Percentiles rank a stretch among this genome's conserved stretches.
These are phyloP conservation scores for Microdochium trichocladiopsis DNA, from an alignment of 2,329 filamentous ascomycete species.

Conservation along the genomic window DNA sequence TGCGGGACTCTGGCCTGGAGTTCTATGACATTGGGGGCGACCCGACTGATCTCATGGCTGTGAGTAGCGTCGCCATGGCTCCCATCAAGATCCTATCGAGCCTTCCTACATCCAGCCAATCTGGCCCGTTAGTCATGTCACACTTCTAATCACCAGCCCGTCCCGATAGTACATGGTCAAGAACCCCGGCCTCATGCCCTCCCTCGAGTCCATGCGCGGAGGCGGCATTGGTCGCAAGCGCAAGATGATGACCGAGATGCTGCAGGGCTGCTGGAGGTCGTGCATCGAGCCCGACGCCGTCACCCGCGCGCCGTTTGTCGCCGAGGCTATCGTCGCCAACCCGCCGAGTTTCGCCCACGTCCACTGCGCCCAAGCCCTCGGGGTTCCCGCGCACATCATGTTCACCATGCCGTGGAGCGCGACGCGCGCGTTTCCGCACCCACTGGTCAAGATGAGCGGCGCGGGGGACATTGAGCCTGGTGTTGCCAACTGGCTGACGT, in stretches of 20 bases:
- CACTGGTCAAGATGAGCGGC: slow-evolving; percentile 44
- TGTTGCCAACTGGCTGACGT: slow-evolving; percentile 34
- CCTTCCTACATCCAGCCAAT: not conserved
- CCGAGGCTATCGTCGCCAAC: slow-evolving; percentile 16
- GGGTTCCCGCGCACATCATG: slow-evolving; percentile 56
- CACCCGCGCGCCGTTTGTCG: slow-evolving; percentile 9
- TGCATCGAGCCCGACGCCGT: slow-evolving; percentile 16
- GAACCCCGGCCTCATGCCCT: slow-evolving; percentile 20
- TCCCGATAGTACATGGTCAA: slow-evolving; percentile 27
- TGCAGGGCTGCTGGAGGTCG: slow-evolving; percentile 19
- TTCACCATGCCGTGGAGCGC: slow-evolving; percentile 54
- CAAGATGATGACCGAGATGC: slow-evolving; percentile 18
- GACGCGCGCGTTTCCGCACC: slow-evolving; percentile 38
- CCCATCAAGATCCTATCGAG: not conserved
- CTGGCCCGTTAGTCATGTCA: not conserved
- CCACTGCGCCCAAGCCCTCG: slow-evolving; percentile 50
- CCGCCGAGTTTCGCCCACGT: slow-evolving; percentile 17
- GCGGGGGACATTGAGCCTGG: slow-evolving; percentile 13
- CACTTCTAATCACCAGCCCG: not conserved
- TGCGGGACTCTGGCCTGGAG: slow-evolving; percentile 64
- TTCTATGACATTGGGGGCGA: slow-evolving; percentile 75
- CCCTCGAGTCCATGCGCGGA: slow-evolving; percentile 13
- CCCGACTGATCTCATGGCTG: slow-evolving; percentile 67
- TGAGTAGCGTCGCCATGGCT: slow-evolving; percentile 23
- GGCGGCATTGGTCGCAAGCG: slow-evolving; percentile 19